Conservation (phyloP, 2,329 filamentous ascomycete species). For the Emergomyces africanus region DNA sequence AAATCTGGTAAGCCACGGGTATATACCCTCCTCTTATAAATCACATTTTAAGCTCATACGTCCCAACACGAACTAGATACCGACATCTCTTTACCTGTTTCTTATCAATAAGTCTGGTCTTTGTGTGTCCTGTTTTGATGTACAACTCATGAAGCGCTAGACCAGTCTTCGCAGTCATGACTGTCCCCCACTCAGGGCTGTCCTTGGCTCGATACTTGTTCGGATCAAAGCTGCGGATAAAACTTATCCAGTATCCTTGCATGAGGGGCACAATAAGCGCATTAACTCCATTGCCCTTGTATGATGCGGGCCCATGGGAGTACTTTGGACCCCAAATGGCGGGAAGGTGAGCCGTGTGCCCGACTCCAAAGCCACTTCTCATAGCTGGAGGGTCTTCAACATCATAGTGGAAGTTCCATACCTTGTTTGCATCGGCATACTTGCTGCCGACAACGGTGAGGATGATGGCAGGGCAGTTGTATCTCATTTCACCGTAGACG, state of each 20-base stretch:
- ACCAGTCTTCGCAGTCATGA: constrained; percentile 22
- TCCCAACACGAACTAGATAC: constrained; percentile 39
- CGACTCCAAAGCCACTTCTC: constrained; percentile 46
- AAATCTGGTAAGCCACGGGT: not conserved
- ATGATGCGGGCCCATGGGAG: constrained; percentile 43
- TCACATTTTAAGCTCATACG: constrained; percentile 35
- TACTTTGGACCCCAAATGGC: constrained; percentile 56
- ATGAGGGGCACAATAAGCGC: constrained; percentile 45
- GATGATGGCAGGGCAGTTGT: constrained; percentile 50
- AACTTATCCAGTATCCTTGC: constrained; percentile 63
- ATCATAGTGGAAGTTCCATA: constrained; percentile 59
- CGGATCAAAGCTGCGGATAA: constrained; percentile 54
- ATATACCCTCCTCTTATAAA: not conserved
- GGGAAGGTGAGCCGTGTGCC: constrained; percentile 53
- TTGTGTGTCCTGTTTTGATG: constrained; percentile 32
- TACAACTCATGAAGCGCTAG: constrained; percentile 26
- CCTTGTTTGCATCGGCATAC: constrained; percentile 19
- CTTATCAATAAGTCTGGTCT: constrained; percentile 34
- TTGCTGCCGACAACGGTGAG: constrained; percentile 34
- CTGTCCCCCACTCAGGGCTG: constrained; percentile 40
- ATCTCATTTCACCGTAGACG: constrained; percentile 52
- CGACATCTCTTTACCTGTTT: constrained; percentile 33
- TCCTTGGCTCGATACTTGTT: constrained; percentile 41
- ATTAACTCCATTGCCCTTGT: constrained; percentile 39
- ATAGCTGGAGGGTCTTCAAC: constrained; percentile 47